phyloP scores from a whole-genome alignment of 176 grass and related monocot genomes.

The Triticum aestivum region IWGSC_CS_RefSeq_v2.1 NC_057811.1:483944527-483945026 shows the following conservation, averaged over 20 bases:
- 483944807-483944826: conserved; percentile 4
- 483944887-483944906: conserved; percentile 98
- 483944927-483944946: conserved; percentile 94
- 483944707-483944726: conserved; percentile 89
- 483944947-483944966: conserved; percentile 90
- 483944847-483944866: conserved; percentile 17
- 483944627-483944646: conserved; percentile 91
- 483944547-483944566: not conserved
- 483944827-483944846: not conserved
- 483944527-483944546: not conserved
- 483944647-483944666: conserved; percentile 89
- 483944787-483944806: conserved; percentile 86
- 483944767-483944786: conserved; percentile 88
- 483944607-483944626: conserved; percentile 98
- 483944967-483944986: conserved; percentile 65
- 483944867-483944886: conserved; percentile 78
- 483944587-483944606: conserved; percentile 92
- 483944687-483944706: conserved; percentile 96
- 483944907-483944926: conserved; percentile 95
- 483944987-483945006: not conserved
- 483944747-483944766: conserved; percentile 98
- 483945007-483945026: not conserved
- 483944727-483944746: conserved; percentile 98
- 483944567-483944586: conserved; percentile 19
- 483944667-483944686: conserved; percentile 86